Percentiles rank a stretch among this genome's conserved stretches.
Conservation (phyloP, 1,284 basidiomycete genomes). For the Dichomitus squalens region DNA sequence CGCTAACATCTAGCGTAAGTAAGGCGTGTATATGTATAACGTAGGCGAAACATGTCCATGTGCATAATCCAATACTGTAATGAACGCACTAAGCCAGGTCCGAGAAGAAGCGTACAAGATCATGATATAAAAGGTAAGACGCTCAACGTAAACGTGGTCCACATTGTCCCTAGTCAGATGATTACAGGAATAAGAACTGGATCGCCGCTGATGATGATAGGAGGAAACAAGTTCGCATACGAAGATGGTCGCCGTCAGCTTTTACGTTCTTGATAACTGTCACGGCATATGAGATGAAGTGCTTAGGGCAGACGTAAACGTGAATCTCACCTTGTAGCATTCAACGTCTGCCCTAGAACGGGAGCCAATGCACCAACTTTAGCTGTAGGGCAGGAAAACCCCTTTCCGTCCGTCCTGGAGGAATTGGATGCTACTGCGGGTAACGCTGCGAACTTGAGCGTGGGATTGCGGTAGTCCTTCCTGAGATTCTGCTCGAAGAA, state of each 20-base stretch:
- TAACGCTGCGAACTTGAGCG: not conserved
- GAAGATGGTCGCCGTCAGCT: too few relatives aligned
- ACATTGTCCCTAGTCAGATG: too few relatives aligned
- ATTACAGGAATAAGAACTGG: too few relatives aligned
- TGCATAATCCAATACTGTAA: not conserved
- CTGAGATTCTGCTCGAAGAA: not conserved
- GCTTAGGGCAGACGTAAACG: too few relatives aligned
- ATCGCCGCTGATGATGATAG: not conserved
- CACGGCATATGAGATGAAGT: not conserved
- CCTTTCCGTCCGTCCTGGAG: not conserved
- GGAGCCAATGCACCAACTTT: not conserved
- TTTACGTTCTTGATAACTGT: not conserved
- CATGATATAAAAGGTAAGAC: not conserved
- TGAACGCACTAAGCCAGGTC: not conserved
- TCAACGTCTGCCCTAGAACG: not conserved
- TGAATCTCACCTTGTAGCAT: not conserved
- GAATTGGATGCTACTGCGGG: not conserved
- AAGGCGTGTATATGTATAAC: not conserved
- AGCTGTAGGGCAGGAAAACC: not conserved
- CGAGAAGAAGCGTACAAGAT: not conserved
- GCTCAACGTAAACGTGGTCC: too few relatives aligned
- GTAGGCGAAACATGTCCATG: too few relatives aligned
- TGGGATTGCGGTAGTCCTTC: not conserved
- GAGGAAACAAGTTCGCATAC: too few relatives aligned
- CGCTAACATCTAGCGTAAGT: not conserved